Base-by-base conservation (phyloP, 257 asterid species). In the Penstemon davidsonii region DNA sequence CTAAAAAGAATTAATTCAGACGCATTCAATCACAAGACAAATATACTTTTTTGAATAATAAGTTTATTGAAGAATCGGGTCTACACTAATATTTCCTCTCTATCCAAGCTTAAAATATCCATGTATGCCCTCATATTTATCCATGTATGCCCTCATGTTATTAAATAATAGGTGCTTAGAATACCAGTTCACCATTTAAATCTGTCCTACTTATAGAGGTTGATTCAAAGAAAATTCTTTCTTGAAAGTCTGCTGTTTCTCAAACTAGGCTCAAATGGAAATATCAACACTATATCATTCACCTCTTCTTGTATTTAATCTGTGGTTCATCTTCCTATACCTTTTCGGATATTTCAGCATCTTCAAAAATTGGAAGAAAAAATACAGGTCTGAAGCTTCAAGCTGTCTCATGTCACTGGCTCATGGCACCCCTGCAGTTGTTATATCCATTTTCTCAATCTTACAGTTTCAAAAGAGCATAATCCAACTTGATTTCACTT, bases 341-440 rank as follows among this genome's bases (percentile, higher is more conserved):
- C 46, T 78, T 5, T 39, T 78, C 6, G 90, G 89, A 40, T 76
- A 83, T 55, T 79, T 73, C 40, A 51, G 76, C 69, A 51, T 80
- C 41, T 82, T 90, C 78, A 83, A 54, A 75, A 83, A 82, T 0
- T 90, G 97, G 96, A 73, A 72, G 43, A 76, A 66, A 25, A 80
- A 78, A 52, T 62, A 75, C 42, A 80, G 80, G 60, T 53, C 70
- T 60, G 88, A 83, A 79, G 97, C 95, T 38, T 76, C 91, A 5
- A 88, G 96, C 74, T 86, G 93, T 62, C 70, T 84, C 75, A 80
- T 91, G 81, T 88, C 93, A 44, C 70, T 88, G 7, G 74, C 79
- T 50, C 94, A 87, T 67, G 96, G 93, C 67, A 80, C 81, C 43
- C 85, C 84, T 7, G 87, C 91, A 25, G 73, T 80, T 4, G 3